These are phyloP conservation scores for Yamadazyma takamatsuzukensis DNA, from an alignment of 805 yeast species.

Conservation along the genomic window DNA sequence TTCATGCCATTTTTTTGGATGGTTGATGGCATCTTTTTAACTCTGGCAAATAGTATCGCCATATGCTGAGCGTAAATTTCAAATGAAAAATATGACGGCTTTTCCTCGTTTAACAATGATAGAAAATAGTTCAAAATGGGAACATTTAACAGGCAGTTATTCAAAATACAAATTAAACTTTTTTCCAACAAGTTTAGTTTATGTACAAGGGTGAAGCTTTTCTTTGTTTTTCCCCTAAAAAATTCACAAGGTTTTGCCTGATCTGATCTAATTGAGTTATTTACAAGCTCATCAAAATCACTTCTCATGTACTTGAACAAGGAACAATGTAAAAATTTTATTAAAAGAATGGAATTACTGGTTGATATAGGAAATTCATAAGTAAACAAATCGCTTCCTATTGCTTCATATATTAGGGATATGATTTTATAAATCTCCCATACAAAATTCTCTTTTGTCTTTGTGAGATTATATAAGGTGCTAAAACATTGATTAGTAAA, in stretches of 20 bases:
- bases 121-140: conserved; percentile 7
- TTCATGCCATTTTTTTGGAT: neutral
- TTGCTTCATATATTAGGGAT: neutral
- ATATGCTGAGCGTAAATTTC: conserved; percentile 6
- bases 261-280: neutral
- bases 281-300: conserved; percentile 2
- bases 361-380: conserved; percentile 1
- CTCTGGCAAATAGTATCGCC: conserved; percentile 5
- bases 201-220: conserved; percentile 3
- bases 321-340: conserved; percentile 9
- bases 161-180: conserved; percentile 1
- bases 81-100: conserved; percentile 10
- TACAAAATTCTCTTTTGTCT: conserved; percentile 6
- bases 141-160: conserved; percentile 4
- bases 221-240: conserved; percentile 7
- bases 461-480: conserved; percentile 4
- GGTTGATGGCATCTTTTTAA: neutral
- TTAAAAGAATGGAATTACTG: neutral
- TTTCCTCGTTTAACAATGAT: neutral
- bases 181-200: conserved; percentile 6
- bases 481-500: conserved; percentile 4
- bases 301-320: conserved; percentile 9
- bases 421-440: conserved; percentile 10
- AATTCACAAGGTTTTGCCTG: conserved; percentile 8
- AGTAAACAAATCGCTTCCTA: neutral